These are phyloP conservation scores for Vitis vinifera DNA, from an alignment of 164 flowering plant species.

Conservation along the genomic window DNA sequence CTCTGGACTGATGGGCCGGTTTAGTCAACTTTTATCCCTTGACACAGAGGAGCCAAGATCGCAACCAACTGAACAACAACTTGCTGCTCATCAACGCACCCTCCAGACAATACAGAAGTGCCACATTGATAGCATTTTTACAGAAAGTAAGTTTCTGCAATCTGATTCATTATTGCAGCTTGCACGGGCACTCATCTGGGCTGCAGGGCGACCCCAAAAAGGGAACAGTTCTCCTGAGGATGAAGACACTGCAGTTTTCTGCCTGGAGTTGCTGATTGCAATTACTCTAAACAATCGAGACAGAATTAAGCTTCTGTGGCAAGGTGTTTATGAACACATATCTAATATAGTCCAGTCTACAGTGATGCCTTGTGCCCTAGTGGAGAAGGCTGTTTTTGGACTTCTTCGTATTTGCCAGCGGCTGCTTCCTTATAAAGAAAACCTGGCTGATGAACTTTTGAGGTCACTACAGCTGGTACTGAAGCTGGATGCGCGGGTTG, in stretches of 20 bases:
- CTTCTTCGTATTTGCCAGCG: constrained; percentile 64
- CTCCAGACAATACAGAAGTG: constrained; percentile 55
- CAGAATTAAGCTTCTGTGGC: constrained; percentile 66
- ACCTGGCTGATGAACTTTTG: constrained; percentile 62
- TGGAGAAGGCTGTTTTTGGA: constrained; percentile 73
- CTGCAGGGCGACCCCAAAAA: constrained; percentile 49
- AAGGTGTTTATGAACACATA: constrained; percentile 61
- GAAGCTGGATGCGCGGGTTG: constrained; percentile 74
- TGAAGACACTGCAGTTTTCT: constrained; percentile 61
- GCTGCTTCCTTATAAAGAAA: constrained; percentile 66
- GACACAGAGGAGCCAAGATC: constrained; percentile 50
- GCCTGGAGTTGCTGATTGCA: constrained; percentile 59
- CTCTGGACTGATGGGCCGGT: constrained; percentile 53
- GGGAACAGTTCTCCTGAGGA: constrained; percentile 50
- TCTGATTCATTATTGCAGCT: constrained; percentile 60
- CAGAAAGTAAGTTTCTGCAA: constrained; percentile 65
- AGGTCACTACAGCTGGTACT: constrained; percentile 55
- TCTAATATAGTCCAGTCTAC: constrained; percentile 57
- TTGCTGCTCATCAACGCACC: constrained; percentile 55
- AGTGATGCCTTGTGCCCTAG: constrained; percentile 52
- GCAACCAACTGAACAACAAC: constrained; percentile 54
- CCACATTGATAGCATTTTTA: constrained; percentile 60
- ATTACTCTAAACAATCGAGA: constrained; percentile 62
- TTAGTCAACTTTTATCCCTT: constrained; percentile 52
- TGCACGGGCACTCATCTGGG: constrained; percentile 53